phyloP scores from a whole-genome alignment of 805 yeast genomes.

The Metschnikowia hibisci region DNA sequence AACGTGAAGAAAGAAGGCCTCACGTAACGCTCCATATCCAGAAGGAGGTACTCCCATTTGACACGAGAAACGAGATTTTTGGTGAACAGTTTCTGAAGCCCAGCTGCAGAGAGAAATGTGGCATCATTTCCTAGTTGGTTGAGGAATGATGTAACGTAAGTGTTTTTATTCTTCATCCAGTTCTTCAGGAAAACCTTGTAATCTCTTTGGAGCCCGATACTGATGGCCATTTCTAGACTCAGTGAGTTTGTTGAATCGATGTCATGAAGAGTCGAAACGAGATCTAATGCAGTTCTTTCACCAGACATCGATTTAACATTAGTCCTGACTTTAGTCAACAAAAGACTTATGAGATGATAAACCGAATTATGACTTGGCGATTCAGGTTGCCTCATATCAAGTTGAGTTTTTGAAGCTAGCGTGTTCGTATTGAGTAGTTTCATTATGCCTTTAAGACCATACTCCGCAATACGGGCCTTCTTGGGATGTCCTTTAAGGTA shows the following conservation, averaged over 20 bases:
- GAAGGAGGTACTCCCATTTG: conserved; percentile 30
- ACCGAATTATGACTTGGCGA: background rate
- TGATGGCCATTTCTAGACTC: conserved; percentile 11
- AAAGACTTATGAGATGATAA: background rate
- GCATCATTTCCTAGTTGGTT: conserved; percentile 10
- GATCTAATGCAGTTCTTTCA: background rate
- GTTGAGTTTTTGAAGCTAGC: background rate
- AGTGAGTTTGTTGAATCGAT: conserved; percentile 18
- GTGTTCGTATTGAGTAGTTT: background rate
- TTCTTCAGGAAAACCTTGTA: conserved; percentile 15
- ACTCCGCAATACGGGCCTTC: conserved; percentile 24
- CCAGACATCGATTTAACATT: background rate
- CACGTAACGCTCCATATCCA: conserved; percentile 22
- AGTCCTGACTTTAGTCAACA: background rate
- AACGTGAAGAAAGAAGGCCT: conserved; percentile 20
- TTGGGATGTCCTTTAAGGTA: conserved; percentile 32
- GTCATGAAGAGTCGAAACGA: conserved; percentile 1
- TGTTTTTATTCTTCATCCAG: conserved; percentile 16
- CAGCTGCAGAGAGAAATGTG: conserved; percentile 11
- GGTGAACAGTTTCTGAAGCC: conserved; percentile 15
- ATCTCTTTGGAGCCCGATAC: conserved; percentile 12
- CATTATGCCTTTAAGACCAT: conserved; percentile 19
- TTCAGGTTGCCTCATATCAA: too few species aligned
- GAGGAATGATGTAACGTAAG: conserved; percentile 13
- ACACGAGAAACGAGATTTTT: conserved; percentile 20